Conservation (phyloP, 768 basidiomycete species). For the Trametes elegans region DNA sequence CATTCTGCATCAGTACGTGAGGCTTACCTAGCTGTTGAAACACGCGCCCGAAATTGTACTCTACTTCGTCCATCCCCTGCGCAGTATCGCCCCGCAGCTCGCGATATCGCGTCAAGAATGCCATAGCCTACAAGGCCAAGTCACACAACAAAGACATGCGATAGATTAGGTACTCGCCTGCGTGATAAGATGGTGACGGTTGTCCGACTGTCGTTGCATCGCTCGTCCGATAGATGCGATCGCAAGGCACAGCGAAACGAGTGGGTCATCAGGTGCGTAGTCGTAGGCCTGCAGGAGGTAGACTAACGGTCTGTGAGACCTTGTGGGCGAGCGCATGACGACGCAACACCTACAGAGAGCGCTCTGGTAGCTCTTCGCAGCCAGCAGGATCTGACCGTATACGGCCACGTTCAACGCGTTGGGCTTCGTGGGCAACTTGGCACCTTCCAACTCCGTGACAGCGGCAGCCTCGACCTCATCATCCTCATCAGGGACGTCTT, state of each 20-base stretch:
- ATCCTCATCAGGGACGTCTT: slow-evolving; percentile 41
- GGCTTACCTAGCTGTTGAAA: slow-evolving; percentile 88
- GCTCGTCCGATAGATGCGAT: slow-evolving; percentile 87
- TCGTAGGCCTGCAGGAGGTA: slow-evolving; percentile 90
- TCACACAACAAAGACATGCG: background rate
- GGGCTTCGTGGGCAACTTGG: slow-evolving; percentile 58
- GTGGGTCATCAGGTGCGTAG: slow-evolving; percentile 76
- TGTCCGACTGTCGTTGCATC: slow-evolving; percentile 93
- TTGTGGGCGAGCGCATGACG: background rate
- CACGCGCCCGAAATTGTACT: slow-evolving; percentile 89
- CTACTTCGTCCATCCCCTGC: slow-evolving; percentile 66
- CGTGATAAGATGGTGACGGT: slow-evolving; percentile 83
- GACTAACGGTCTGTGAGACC: slow-evolving; percentile 46
- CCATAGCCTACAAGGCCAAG: slow-evolving; percentile 59
- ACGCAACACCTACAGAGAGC: slow-evolving; percentile 71
- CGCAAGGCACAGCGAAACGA: slow-evolving; percentile 80
- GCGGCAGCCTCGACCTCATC: slow-evolving; percentile 30
- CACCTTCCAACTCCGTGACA: slow-evolving; percentile 25
- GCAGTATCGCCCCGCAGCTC: slow-evolving; percentile 47
- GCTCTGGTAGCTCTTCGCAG: slow-evolving; percentile 84
- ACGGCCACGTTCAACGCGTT: slow-evolving; percentile 70
- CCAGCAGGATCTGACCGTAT: slow-evolving; percentile 84
- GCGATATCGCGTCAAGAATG: slow-evolving; percentile 82
- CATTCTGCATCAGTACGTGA: background rate
- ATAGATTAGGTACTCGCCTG: slow-evolving; percentile 43